Conservation (phyloP, 192 early-diverging fungal species). For the Rhizoclosmatium globosum region DNA sequence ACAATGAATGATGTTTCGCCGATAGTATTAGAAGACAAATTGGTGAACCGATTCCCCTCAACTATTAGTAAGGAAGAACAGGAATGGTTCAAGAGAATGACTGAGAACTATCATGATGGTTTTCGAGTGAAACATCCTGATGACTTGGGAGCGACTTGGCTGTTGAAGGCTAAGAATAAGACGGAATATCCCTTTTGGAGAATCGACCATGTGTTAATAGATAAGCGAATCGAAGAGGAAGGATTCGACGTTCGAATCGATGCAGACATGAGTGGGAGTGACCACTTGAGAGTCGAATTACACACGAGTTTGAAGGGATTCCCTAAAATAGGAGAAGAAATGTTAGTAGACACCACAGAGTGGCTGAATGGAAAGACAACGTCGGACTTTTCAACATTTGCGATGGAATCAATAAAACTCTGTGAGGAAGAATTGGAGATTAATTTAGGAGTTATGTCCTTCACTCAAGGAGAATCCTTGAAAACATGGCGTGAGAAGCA, state of each 20-base stretch:
- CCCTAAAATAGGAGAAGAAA: not conserved
- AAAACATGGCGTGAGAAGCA: not conserved
- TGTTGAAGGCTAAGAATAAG: no score
- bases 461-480: not conserved
- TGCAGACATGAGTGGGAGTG: not conserved
- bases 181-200: not conserved
- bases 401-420: not conserved
- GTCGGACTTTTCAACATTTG: not conserved
- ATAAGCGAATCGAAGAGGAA: not conserved
- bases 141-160: slow-evolving; percentile 1
- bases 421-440: not conserved
- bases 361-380: not conserved
- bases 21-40: not conserved
- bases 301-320: not conserved
- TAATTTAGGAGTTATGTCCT: not conserved
- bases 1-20: not conserved
- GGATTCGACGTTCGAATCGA: not conserved
- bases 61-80: no score
- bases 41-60: not conserved
- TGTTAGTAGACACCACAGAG: not conserved
- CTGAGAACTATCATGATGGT: slow-evolving; percentile 4
- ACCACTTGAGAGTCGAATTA: not conserved
- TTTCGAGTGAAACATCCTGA: slow-evolving; percentile 7
- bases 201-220: not conserved
- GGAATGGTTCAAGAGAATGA: not conserved